These are phyloP conservation scores for Trichoderma erinaceum DNA, from an alignment of 495 filamentous ascomycete species.

Conservation along the genomic window DNA sequence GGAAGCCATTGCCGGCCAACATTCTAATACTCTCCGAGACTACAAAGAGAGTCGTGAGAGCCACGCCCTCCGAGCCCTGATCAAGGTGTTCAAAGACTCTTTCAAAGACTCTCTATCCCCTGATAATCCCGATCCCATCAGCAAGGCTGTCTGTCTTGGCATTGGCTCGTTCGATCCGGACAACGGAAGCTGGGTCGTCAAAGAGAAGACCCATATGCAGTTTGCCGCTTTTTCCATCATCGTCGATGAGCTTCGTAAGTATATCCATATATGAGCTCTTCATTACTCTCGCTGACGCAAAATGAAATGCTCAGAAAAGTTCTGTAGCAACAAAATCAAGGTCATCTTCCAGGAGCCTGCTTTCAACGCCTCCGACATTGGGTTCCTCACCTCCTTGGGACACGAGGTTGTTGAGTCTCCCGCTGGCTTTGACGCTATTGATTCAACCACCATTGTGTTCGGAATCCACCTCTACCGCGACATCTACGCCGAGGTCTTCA, in stretches of 20 bases:
- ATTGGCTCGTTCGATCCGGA: slow-evolving; percentile 39
- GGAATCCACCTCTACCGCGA: slow-evolving; percentile 56
- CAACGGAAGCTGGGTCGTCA: slow-evolving; percentile 28
- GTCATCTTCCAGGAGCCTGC: slow-evolving; percentile 64
- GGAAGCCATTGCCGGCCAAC: too few species aligned
- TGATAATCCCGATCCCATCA: slow-evolving; percentile 14
- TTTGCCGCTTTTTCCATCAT: slow-evolving; percentile 56
- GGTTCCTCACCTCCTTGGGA: slow-evolving; percentile 47
- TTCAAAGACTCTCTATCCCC: neutral
- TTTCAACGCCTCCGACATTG: slow-evolving; percentile 56
- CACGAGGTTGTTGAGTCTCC: slow-evolving; percentile 54
- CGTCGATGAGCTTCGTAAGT: slow-evolving; percentile 36
- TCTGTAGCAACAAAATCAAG: slow-evolving; percentile 25
- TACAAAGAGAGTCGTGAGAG: neutral
- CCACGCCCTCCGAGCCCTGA: neutral
- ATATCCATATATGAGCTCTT: neutral
- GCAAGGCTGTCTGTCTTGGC: slow-evolving; percentile 41
- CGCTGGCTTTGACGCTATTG: slow-evolving; percentile 48
- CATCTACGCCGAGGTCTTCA: slow-evolving; percentile 34
- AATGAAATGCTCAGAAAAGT: slow-evolving; percentile 19
- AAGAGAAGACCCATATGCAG: slow-evolving; percentile 43
- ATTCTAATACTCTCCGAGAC: neutral
- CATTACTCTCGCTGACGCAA: slow-evolving; percentile 5
- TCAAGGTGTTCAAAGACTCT: neutral
- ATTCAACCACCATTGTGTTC: slow-evolving; percentile 40